Base-by-base conservation (phyloP, 805 yeast genomes). In the Yamadazyma takamatsuzukensis region DNA sequence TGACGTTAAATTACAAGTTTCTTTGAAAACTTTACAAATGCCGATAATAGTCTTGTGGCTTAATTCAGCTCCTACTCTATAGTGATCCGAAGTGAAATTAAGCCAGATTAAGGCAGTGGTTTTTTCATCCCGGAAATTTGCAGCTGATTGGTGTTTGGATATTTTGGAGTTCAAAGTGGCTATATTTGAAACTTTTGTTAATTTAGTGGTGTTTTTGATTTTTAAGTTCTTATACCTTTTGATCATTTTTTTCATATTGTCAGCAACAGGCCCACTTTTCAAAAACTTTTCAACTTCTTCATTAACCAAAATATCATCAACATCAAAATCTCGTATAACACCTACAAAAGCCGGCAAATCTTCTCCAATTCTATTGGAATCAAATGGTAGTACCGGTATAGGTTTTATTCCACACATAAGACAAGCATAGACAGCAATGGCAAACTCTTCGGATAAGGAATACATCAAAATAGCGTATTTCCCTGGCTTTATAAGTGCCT, bases 1-100 rank as follows among this genome's bases (percentile, higher is more conserved):
- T 24, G 83, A 73, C 10, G 80, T 71, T 59, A 93, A 68, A 40
- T 86, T 90, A 49, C 96, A 85, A 0, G 97, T 90, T 52, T 90
- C 97, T 47, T 93, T 90, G 50, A 87, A 72, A 14, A 85, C 83
- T 48, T 89, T 87, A 57, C 97, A 88, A 55, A 85, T 73, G 2
- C 86, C 81, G 45, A 89, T 58, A 9, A 93, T 62, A 30, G 76
- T 72, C 25, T 69, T 61, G 52, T 84, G 93, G 15, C 76, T 77
- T 40, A 75, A 56, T 13, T 64, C 62, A 2, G 73, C 71, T 0
- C 83, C 85, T 0, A 74, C 68, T 35, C 83, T 66, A 13, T 75
- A 68, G 46, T 83, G 83, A 47, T 87, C 95, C 0, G 88, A 68
- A 0, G 84, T 75, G 68, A 79, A 80, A 41, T 76, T 68, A 11